phyloP scores from a whole-genome alignment of 1,139 yeast species.

The Blastobotrys indianensis region DNA sequence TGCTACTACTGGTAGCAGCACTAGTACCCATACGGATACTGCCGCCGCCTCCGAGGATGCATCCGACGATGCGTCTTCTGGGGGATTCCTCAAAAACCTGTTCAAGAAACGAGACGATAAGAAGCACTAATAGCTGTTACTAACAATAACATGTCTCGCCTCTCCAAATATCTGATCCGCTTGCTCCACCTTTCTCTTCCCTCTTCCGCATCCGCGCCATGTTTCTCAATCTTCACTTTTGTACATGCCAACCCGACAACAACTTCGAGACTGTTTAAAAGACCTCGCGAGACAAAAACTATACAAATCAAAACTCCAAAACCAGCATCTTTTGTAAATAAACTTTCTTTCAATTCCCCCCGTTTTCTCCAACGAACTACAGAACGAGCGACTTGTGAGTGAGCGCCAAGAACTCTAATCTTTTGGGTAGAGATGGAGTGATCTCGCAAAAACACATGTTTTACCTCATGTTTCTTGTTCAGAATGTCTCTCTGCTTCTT shows the following conservation, averaged over 20 bases:
- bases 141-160: not conserved
- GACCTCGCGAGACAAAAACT: too few relatives aligned
- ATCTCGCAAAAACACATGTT: too few relatives aligned
- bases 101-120: slow-evolving; percentile 27
- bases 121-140: not conserved
- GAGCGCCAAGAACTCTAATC: not conserved
- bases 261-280: too few relatives aligned
- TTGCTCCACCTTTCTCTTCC: slow-evolving; percentile 1
- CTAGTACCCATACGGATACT: not conserved
- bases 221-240: too few relatives aligned
- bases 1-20: slow-evolving; percentile 1
- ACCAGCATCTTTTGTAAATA: not conserved
- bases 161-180: too few relatives aligned
- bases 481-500: not conserved
- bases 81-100: slow-evolving; percentile 27
- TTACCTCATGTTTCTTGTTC: too few relatives aligned
- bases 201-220: not conserved
- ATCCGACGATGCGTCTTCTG: slow-evolving; percentile 3
- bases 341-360: not conserved
- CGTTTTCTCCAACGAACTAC: too few relatives aligned
- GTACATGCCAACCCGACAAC: too few relatives aligned
- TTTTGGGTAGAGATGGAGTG: not conserved
- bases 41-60: not conserved
- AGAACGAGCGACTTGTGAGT: too few relatives aligned
- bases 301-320: too few relatives aligned